Conservation (phyloP, 176 grass and related monocot species). For the Coix lacrymajobi region DNA sequence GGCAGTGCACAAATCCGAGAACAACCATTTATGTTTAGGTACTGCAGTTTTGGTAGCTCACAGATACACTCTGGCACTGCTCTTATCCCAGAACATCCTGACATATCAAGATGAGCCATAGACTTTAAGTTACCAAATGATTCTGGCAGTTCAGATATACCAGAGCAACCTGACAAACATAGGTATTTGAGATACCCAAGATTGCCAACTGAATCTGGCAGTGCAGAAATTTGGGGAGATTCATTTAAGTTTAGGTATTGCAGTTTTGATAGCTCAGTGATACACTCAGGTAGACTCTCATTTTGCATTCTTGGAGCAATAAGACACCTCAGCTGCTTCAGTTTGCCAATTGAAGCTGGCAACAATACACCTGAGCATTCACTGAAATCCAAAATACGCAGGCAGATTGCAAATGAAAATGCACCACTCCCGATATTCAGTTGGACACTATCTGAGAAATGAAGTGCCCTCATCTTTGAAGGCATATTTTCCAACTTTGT, state of each 20-base stretch:
- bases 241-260: not conserved
- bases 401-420: not conserved
- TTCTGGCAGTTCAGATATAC: not conserved
- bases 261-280: not conserved
- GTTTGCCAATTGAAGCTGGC: not conserved
- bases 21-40: no score
- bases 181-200: not conserved
- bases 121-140: not conserved
- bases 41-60: no score
- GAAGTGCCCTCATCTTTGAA: not conserved
- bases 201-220: not conserved
- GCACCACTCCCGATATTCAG: not conserved
- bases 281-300: not conserved
- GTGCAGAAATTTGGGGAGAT: not conserved
- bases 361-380: not conserved
- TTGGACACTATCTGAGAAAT: not conserved
- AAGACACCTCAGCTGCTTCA: not conserved
- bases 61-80: no score
- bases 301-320: not conserved
- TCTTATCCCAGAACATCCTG: not conserved
- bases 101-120: not conserved
- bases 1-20: no score
- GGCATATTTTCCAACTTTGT: not conserved
- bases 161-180: not conserved
- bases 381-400: conserved; percentile 25